Percentiles rank a stretch among this genome's conserved stretches.
Conservation (phyloP, 257 asterid species). For the Forsythia viridissima region DNA sequence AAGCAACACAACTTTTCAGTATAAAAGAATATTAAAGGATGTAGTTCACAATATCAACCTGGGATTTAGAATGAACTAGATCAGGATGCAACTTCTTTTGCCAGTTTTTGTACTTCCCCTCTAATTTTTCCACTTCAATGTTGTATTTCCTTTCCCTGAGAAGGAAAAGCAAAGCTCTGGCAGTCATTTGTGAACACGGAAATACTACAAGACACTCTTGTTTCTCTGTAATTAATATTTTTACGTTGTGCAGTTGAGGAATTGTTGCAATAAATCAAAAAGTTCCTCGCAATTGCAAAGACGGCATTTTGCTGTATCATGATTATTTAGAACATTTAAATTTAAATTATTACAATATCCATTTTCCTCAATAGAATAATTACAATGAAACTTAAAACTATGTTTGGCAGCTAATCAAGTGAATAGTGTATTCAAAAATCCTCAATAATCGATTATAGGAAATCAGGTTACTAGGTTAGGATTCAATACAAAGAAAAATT, state of each 20-base stretch:
- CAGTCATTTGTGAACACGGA: conserved; percentile 9
- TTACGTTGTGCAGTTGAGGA: conserved; percentile 9
- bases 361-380: background rate
- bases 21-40: background rate
- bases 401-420: background rate
- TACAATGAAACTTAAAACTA: background rate
- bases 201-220: background rate
- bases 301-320: conserved; percentile 11
- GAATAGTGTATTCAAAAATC: background rate
- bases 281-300: conserved; percentile 1
- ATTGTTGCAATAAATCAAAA: background rate
- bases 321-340: background rate
- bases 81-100: conserved; percentile 99
- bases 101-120: conserved; percentile 87
- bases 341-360: background rate
- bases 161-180: conserved; percentile 16
- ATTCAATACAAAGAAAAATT: background rate
- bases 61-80: conserved; percentile 84
- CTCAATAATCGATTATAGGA: background rate
- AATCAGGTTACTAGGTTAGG: background rate
- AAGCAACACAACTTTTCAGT: background rate
- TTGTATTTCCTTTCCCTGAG: conserved; percentile 63
- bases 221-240: background rate
- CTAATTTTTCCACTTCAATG: conserved; percentile 57
- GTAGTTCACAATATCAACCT: conserved; percentile 41